Evolutionary conservation across 495 filamentous ascomycete genomes (phyloP).

Genomic region (Hypoxylon lienhwacheense): DNA sequence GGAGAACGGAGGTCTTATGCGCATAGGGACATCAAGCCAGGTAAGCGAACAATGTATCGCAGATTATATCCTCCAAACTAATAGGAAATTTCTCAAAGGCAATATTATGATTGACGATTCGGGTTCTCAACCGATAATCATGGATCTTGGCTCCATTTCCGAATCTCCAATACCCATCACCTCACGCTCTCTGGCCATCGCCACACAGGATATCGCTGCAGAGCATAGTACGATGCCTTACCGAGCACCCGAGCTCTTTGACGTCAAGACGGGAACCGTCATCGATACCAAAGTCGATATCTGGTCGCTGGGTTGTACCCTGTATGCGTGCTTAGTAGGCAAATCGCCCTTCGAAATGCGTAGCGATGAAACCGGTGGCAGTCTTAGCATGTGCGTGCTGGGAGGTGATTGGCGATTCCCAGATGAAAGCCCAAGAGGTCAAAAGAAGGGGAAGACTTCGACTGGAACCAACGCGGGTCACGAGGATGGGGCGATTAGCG

Average conservation of each 20-base stretch:
- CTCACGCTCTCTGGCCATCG: conserved; percentile 84
- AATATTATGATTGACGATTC: conserved; percentile 97
- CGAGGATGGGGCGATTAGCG: conserved; percentile 59
- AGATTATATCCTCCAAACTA: conserved; percentile 2
- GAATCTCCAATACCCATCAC: conserved; percentile 91
- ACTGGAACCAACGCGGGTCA: conserved; percentile 32
- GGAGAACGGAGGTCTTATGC: conserved; percentile 82
- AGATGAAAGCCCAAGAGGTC: conserved; percentile 65
- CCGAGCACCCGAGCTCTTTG: conserved; percentile 94
- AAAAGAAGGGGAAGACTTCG: conserved; percentile 59
- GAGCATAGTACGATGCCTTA: conserved; percentile 99
- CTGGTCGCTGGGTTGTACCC: conserved; percentile 93
- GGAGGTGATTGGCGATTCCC: conserved; percentile 94
- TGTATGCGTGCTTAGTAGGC: conserved; percentile 93
- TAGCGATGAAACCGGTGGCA: conserved; percentile 93
- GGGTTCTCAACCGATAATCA: conserved; percentile 86
- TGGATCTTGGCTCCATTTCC: conserved; percentile 94
- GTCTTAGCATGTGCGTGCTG: conserved; percentile 85
- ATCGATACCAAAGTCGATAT: conserved; percentile 98
- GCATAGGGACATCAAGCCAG: conserved; percentile 96
- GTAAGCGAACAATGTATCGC: too few species aligned
- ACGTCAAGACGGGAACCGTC: conserved; percentile 89
- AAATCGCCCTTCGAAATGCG: conserved; percentile 96
- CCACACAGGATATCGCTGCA: conserved; percentile 89
- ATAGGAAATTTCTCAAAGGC: conserved; percentile 51